These are phyloP conservation scores for Neurospora pannonica DNA, from an alignment of 495 filamentous ascomycete species.

Conservation along the genomic window DNA sequence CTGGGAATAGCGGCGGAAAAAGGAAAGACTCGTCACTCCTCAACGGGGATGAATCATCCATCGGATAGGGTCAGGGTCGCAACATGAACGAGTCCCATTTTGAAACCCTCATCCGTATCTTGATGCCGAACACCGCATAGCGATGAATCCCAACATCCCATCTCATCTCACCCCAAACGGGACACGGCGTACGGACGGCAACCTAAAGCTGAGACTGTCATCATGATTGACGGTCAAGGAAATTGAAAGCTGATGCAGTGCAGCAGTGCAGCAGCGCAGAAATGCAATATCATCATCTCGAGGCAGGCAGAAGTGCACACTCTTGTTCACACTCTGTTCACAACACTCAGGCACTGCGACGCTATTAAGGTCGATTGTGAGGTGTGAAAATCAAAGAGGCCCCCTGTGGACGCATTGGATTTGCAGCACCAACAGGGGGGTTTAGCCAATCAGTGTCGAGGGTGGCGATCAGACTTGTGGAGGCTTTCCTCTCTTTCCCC, in stretches of 20 bases:
- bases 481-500: not conserved
- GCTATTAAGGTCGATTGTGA: not conserved
- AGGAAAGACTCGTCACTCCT: not conserved
- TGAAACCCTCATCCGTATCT: not conserved
- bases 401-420: slow-evolving; percentile 11
- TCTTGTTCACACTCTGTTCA: not conserved
- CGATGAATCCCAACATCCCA: not conserved
- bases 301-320: not conserved
- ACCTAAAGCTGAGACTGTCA: not conserved
- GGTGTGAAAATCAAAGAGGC: not conserved
- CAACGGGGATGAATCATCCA: not conserved
- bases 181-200: not conserved
- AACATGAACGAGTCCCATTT: not conserved
- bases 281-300: not conserved
- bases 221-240: not conserved
- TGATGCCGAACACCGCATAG: not conserved
- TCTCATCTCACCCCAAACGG: not conserved
- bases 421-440: not conserved
- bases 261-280: not conserved
- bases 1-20: not conserved
- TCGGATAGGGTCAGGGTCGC: not conserved
- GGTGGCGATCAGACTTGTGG: slow-evolving; percentile 25
- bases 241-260: not conserved
- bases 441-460: slow-evolving; percentile 18
- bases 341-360: not conserved